Evolutionary conservation across 495 filamentous ascomycete genomes (phyloP).

Genomic region (Trichoderma gamsii): DNA sequence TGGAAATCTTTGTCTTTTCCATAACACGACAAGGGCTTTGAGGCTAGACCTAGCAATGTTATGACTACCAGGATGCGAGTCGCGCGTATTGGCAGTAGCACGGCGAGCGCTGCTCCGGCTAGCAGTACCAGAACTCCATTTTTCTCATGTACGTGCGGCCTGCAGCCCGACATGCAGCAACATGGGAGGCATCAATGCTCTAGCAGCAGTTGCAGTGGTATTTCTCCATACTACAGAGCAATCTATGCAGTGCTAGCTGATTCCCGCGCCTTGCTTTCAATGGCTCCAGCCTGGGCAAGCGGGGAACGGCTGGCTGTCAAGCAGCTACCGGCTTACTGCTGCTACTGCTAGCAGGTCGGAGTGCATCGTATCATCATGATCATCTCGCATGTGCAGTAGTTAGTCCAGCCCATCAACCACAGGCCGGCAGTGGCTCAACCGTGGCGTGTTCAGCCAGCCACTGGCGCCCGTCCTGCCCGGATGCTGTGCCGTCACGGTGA

Average conservation of each 20-base stretch:
- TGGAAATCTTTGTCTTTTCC: background rate
- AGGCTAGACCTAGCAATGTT: background rate
- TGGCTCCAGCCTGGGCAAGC: background rate
- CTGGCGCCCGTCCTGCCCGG: background rate
- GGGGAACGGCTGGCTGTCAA: background rate
- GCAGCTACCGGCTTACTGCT: background rate
- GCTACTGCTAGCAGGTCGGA: background rate
- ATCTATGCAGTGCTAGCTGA: background rate
- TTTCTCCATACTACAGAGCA: background rate
- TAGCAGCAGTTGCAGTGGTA: background rate
- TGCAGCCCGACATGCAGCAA: conserved; percentile 7
- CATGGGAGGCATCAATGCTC: conserved; percentile 7
- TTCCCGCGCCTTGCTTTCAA: background rate
- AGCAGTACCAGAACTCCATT: background rate
- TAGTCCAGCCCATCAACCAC: background rate
- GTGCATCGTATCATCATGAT: background rate
- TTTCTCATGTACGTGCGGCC: background rate
- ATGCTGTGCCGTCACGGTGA: background rate
- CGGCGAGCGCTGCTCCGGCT: too few species aligned
- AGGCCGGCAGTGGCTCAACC: conserved; percentile 3
- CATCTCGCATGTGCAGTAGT: conserved; percentile 4
- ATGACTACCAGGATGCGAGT: background rate
- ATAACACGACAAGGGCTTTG: background rate
- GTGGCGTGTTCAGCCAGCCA: conserved; percentile 12
- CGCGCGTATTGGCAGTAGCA: too few species aligned